Percentiles rank a stretch among this genome's conserved stretches.
These are phyloP conservation scores for Hsuehochloa calcarea DNA, from an alignment of 176 grass and related monocot genomes.

Conservation along the genomic window DNA sequence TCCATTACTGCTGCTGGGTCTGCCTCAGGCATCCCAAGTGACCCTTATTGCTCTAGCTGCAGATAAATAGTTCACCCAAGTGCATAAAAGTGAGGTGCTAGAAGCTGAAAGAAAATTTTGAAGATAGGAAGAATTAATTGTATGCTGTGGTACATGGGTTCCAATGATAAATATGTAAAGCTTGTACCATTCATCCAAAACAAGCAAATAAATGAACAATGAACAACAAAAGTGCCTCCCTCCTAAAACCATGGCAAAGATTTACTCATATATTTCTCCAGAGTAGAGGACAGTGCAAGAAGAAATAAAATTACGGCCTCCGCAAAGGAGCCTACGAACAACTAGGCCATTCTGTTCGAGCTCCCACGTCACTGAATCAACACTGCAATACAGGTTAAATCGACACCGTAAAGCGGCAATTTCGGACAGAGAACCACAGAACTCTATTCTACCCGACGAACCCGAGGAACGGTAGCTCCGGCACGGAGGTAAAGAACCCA, in stretches of 20 bases:
- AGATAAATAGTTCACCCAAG: constrained; percentile 4
- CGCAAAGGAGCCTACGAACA: not conserved
- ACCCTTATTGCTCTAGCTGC: constrained; percentile 42
- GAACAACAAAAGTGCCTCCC: not conserved
- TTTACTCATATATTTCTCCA: not conserved
- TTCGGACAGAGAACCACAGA: not conserved
- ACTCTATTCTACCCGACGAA: not conserved
- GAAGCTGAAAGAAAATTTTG: not conserved
- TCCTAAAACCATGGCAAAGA: not conserved
- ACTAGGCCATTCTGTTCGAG: not conserved
- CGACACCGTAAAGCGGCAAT: not conserved
- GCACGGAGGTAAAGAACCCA: not conserved
- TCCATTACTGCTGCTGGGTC: constrained; percentile 40
- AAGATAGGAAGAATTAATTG: not conserved
- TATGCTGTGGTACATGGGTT: not conserved
- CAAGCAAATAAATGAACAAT: not conserved
- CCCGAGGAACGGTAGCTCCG: not conserved
- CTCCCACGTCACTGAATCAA: not conserved
- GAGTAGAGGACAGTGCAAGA: not conserved
- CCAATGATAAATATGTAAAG: not conserved
- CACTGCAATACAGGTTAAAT: not conserved
- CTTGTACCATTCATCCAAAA: not conserved
- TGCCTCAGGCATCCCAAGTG: constrained; percentile 22
- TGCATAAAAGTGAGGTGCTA: not conserved
- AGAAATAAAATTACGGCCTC: not conserved